Conservation (phyloP, 2,329 filamentous ascomycete genomes). For the Plenodomus tracheiphilus region DNA sequence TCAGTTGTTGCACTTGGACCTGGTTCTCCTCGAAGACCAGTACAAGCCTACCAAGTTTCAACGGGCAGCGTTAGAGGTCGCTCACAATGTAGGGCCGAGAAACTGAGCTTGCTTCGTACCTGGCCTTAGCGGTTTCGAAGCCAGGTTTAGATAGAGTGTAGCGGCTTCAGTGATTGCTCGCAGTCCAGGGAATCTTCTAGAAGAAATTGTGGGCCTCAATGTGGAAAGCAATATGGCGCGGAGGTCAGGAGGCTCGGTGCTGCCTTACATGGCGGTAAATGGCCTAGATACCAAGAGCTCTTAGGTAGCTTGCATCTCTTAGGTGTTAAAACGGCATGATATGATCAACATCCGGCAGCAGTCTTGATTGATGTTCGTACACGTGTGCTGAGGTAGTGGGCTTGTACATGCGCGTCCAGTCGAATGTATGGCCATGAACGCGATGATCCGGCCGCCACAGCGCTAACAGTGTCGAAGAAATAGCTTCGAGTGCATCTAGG, state of each 20-base stretch:
- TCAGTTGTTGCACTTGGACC: not conserved
- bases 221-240: constrained; percentile 21
- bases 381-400: not conserved
- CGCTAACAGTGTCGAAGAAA: constrained; percentile 2
- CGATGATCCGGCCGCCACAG: not conserved
- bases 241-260: constrained; percentile 26
- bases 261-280: constrained; percentile 9
- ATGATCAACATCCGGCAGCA: not conserved
- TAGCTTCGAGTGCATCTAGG: not conserved
- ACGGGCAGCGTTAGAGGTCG: not conserved
- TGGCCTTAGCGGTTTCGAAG: constrained; percentile 20
- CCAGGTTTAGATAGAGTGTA: constrained; percentile 24
- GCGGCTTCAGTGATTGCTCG: not conserved
- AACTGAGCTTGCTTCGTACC: not conserved
- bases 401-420: not conserved
- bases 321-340: constrained; percentile 1
- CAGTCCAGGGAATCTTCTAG: constrained; percentile 25
- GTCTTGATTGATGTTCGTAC: not conserved
- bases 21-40: not conserved
- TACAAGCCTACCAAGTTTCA: not conserved
- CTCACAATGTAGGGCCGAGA: not conserved
- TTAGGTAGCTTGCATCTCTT: constrained; percentile 6
- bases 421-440: not conserved
- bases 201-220: constrained; percentile 19
- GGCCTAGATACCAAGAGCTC: constrained; percentile 5